These are phyloP conservation scores for Lignosus rhinocerotis DNA, from an alignment of 1,284 basidiomycete genomes.

Conservation along the genomic window DNA sequence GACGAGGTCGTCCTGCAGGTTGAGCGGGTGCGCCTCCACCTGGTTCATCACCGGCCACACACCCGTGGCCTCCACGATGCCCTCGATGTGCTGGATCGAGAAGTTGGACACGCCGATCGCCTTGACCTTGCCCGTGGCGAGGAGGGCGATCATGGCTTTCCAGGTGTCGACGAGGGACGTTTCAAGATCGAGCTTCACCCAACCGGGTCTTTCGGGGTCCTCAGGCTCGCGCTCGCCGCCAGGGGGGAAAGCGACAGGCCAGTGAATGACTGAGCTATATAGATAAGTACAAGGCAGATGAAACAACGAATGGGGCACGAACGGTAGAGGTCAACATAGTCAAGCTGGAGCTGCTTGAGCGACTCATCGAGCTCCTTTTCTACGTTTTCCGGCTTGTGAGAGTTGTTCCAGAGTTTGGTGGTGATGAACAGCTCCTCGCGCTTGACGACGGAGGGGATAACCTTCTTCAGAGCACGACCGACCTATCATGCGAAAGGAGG, in stretches of 20 bases:
- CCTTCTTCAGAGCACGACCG: constrained; percentile 71
- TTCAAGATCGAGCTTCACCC: constrained; percentile 58
- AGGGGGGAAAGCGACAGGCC: constrained; percentile 78
- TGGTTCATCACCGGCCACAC: constrained; percentile 82
- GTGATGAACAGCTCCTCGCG: constrained; percentile 86
- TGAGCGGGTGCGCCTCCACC: constrained; percentile 81
- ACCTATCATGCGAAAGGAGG: constrained; percentile 35
- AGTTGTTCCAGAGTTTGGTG: constrained; percentile 78
- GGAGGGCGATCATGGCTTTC: constrained; percentile 74
- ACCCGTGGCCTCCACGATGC: constrained; percentile 73
- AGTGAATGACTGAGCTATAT: constrained; percentile 69
- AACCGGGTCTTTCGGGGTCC: constrained; percentile 44
- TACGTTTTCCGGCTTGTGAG: constrained; percentile 61
- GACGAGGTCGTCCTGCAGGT: constrained; percentile 71
- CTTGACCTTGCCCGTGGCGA: constrained; percentile 51
- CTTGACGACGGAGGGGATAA: constrained; percentile 76
- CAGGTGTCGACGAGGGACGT: constrained; percentile 78
- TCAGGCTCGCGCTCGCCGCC: constrained; percentile 57
- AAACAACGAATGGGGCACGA: constrained; percentile 5
- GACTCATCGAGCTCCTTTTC: constrained; percentile 78
- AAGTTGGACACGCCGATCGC: constrained; percentile 85
- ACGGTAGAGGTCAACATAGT: constrained; percentile 80
- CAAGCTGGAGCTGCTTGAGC: constrained; percentile 66
- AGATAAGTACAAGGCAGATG: background rate
- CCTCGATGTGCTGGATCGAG: constrained; percentile 64